Evolutionary conservation across 257 asterid genomes (phyloP), one percentile per base, ranked within the genome.

Genomic region (Schizonepeta tenuifolia): DNA sequence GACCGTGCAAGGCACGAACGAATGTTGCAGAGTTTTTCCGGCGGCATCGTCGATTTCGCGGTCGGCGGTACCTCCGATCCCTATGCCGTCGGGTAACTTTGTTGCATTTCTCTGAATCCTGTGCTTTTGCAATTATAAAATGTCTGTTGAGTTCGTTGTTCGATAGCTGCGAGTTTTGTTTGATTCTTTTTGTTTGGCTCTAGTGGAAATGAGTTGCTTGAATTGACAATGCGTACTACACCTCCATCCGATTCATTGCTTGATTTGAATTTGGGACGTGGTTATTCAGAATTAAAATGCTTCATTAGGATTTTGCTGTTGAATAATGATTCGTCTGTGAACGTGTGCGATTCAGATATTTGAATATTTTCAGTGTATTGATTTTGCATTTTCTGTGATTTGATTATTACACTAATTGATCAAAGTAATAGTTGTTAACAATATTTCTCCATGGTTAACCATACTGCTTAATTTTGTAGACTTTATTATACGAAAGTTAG

Each of bases 51-150:
- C 14, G 87, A 91, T 86, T 88, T 91, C 65, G 76, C 90, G 69
- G 95, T 91, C 28, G 85, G 74, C 13, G 97, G 97, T 15, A 81
- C 87, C 57, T 82, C 97, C 74, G 97, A 91, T 82, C 96, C 97
- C 63, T 87, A 81, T 73, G 84, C 79, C 72, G 76, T 79, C 57
- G 97, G 97, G 97, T 91, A 91, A 78, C 31, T 74, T 62, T n/a
- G 35, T 24, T 17, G 57, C 47, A 21, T 36, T 47, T 36, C 56
- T 73, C 0, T 12, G 22, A 47, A 46, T 50, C 64, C 26, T 14
- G 38, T 54, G 6, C 69, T 28, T 22, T 51, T 50, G 14, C 41
- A 9, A 24, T 36, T 60, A 6, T 51, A 26, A 35, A 47, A n/a
- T 15, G 44, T 63, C 31, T 75, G 74, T 47, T 67, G 21, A 68